Conservation (phyloP, 2,329 filamentous ascomycete genomes). For the Epichloe sibirici region DNA sequence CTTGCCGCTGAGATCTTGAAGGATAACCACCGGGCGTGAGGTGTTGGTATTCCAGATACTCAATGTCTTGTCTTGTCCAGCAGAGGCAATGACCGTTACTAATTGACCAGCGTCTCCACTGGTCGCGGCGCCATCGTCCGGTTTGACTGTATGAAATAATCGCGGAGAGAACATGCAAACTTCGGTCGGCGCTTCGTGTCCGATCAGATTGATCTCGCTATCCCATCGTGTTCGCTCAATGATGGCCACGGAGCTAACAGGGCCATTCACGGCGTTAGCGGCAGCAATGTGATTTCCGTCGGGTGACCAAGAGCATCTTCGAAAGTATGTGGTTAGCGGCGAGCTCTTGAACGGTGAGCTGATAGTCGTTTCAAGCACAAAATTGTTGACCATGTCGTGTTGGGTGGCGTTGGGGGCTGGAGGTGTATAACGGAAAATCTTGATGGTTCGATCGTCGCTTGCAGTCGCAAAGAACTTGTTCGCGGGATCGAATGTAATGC, state of each 20-base stretch:
- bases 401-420: constrained; percentile 83
- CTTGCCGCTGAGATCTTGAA: constrained; percentile 80
- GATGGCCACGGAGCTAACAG: constrained; percentile 93
- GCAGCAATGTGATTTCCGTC: constrained; percentile 96
- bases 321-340: constrained; percentile 91
- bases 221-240: constrained; percentile 89
- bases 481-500: constrained; percentile 94
- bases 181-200: constrained; percentile 92
- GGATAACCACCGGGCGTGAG: constrained; percentile 77
- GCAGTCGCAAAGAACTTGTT: constrained; percentile 99
- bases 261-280: constrained; percentile 92
- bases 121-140: constrained; percentile 37
- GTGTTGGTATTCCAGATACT: constrained; percentile 98
- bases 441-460: constrained; percentile 92
- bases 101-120: constrained; percentile 31
- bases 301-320: constrained; percentile 92
- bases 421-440: constrained; percentile 89
- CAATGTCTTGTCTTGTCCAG: constrained; percentile 89
- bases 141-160: constrained; percentile 66
- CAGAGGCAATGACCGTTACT: constrained; percentile 92
- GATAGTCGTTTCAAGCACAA: constrained; percentile 88
- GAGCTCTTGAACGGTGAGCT: constrained; percentile 78
- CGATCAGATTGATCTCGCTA: constrained; percentile 92
- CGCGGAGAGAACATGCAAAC: constrained; percentile 95
- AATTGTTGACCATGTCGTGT: constrained; percentile 95